Base-by-base conservation (phyloP, 2,329 filamentous ascomycete species). In the Atkinsonella hypoxylon region DNA sequence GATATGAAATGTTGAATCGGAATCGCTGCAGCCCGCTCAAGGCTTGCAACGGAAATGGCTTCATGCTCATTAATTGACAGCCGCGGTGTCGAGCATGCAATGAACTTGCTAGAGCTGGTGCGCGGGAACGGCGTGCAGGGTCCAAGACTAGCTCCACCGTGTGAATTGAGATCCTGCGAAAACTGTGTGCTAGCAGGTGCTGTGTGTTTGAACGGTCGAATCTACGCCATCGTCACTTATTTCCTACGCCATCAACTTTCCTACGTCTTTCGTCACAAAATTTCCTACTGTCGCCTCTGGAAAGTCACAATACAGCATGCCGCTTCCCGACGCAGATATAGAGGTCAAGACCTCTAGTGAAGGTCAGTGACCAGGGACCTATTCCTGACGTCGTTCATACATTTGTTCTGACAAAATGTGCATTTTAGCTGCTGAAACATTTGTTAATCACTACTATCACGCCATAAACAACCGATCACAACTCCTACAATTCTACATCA, bases 371-470 rank as follows among this genome's bases (percentile, higher is more conserved):
- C 12, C 34, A 36, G 11, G 11, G 12, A 32, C 7, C 31, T 12
- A 15, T 36, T 17, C 31, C 11, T 11, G 18, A 17, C 40, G 55
- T 48, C 26, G 8, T 39, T 20, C 2, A 31, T 20, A 8, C n/a
- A 13, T 34, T 39, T 34, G 26, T 43, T 44, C 47, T 52, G 13
- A 52, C 32, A 7, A 17, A 26, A 4, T 34, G 12, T 22, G 5
- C 39, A 43, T 39, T 47, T 41, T 45, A 87, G 87, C 83, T 53
- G 85, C 87, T 49, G 78, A 85, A 58, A 72, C 69, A 49, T 91
- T 95, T 60, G 75, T 85, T 57, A 80, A 83, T 54, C 73, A 77
- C 55, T 95, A 85, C 72, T 95, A 95, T 70, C 73, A 76, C 30
- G 77, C 84, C n/a, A 72, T 94, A 48, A 81, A 85, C 66, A 76